Evolutionary conservation across 2,329 filamentous ascomycete species (phyloP), one percentile per base, ranked within the genome.

Genomic region (Ceratocystis eucalypticola): DNA sequence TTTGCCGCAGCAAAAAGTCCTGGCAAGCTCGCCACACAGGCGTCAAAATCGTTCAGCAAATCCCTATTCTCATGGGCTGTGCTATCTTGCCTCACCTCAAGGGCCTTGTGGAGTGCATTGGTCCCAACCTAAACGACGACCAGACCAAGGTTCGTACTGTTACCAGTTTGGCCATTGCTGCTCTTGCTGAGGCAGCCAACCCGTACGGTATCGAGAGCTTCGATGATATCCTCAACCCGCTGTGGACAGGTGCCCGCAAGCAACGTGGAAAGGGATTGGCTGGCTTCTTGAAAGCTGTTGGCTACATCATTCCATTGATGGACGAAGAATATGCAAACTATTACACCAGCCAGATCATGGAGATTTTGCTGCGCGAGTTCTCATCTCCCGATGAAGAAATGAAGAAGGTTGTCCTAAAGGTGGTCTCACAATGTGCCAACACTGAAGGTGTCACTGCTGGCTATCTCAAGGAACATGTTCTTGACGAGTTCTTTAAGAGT

Each of bases 321-420:
- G 94, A 99, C 77, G 94, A 99, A 76, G 94, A 99, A 74, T 97
- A 96, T 75, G 93, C 94, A 76, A 97, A 96, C 75, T 99, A 99
- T 78, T 99, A 99, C 74, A 97, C 94, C 7, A 90, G 87, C 71
- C 92, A 99, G 76, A 96, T 99, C 72, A 97, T 99, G 93, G 94
- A 97, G 76, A 97, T 97, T 72, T 79, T 99, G 15, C 84, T 97
- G 37, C 86, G 94, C 72, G 94, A 99, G 74, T 99, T 99, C 73
- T 89, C 91, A 5, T 96, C 93, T 0, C 94, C 94, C 0, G 94
- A 99, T 70, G 94, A 99, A 76, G 94, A 99, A 76, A 99, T 99
- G 94, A 99, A 97, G 79, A 99, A 99, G 79, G 94, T 99, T 0
- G 94, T 99, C 6, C 79, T 99, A 67, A 97, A 97, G 77, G 94